A percentile compares a stretch with the other conserved stretches of the same genome.
phyloP scores from a whole-genome alignment of 2,329 filamentous ascomycete genomes.

The Aspergillus intermedius region DNA sequence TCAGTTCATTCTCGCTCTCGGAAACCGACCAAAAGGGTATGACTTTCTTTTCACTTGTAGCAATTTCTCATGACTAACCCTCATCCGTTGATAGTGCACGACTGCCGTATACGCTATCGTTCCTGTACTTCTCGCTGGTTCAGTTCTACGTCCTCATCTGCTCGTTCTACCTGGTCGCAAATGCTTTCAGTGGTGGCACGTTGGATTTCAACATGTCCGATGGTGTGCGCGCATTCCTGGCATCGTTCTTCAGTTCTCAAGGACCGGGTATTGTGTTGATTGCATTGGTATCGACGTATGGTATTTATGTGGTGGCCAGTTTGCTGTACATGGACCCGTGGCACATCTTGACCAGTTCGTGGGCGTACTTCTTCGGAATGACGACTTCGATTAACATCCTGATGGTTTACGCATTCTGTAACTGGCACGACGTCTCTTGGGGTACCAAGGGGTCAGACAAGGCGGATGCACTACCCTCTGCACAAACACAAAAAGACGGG shows the following conservation, averaged over 20 bases:
- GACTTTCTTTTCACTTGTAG: neutral
- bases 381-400: slow-evolving; percentile 97
- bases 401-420: slow-evolving; percentile 98
- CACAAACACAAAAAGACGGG: slow-evolving; percentile 77
- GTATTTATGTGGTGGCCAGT: slow-evolving; percentile 91
- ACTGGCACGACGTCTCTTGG: slow-evolving; percentile 99
- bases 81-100: slow-evolving; percentile 42
- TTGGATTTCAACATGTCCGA: slow-evolving; percentile 58
- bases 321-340: slow-evolving; percentile 96
- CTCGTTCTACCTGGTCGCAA: slow-evolving; percentile 76
- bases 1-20: slow-evolving; percentile 90
- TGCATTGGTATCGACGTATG: slow-evolving; percentile 84
- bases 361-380: slow-evolving; percentile 81
- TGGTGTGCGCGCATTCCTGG: slow-evolving; percentile 58
- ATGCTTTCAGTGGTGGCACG: slow-evolving; percentile 59
- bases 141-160: slow-evolving; percentile 82
- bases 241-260: slow-evolving; percentile 70
- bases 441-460: slow-evolving; percentile 98
- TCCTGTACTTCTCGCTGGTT: slow-evolving; percentile 75
- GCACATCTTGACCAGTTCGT: slow-evolving; percentile 99
- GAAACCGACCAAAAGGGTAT: slow-evolving; percentile 88
- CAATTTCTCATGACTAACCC: neutral
- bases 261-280: slow-evolving; percentile 86
- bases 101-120: slow-evolving; percentile 83
- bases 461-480: slow-evolving; percentile 80